Conservation (phyloP, 1,284 basidiomycete species). For the Naganishia cerealis region DNA sequence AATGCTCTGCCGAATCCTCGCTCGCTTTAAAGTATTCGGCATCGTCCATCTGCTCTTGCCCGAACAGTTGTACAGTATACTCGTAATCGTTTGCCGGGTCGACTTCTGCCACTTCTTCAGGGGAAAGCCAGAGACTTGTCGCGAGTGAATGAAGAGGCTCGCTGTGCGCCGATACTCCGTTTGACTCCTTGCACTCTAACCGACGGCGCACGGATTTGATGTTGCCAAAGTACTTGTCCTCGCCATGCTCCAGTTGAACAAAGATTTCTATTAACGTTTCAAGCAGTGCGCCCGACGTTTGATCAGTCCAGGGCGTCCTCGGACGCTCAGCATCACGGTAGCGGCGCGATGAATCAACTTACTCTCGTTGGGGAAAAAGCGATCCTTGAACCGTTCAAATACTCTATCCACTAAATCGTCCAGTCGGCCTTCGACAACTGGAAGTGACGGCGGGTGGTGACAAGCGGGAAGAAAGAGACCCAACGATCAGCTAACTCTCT, state of each 20-base stretch:
- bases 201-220: constrained; percentile 40
- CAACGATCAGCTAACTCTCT: neutral
- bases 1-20: constrained; percentile 57
- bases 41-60: constrained; percentile 49
- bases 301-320: neutral
- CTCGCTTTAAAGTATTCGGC: constrained; percentile 51
- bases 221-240: constrained; percentile 66
- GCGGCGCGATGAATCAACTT: constrained; percentile 50
- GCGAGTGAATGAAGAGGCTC: constrained; percentile 60
- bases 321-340: too few species aligned
- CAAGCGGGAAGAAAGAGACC: constrained; percentile 34
- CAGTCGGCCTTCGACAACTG: constrained; percentile 91
- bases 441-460: constrained; percentile 15
- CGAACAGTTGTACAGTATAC: constrained; percentile 77
- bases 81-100: constrained; percentile 82
- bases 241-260: constrained; percentile 67
- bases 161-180: constrained; percentile 63
- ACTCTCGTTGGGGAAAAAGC: constrained; percentile 90
- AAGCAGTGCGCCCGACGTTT: neutral
- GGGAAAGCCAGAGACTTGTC: constrained; percentile 71
- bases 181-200: constrained; percentile 62
- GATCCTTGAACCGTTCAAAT: constrained; percentile 90
- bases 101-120: constrained; percentile 67
- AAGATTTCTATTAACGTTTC: constrained; percentile 64
- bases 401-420: constrained; percentile 92